Conservation (phyloP, 2,329 filamentous ascomycete genomes). For the Tolypocladium pustulatum region DNA sequence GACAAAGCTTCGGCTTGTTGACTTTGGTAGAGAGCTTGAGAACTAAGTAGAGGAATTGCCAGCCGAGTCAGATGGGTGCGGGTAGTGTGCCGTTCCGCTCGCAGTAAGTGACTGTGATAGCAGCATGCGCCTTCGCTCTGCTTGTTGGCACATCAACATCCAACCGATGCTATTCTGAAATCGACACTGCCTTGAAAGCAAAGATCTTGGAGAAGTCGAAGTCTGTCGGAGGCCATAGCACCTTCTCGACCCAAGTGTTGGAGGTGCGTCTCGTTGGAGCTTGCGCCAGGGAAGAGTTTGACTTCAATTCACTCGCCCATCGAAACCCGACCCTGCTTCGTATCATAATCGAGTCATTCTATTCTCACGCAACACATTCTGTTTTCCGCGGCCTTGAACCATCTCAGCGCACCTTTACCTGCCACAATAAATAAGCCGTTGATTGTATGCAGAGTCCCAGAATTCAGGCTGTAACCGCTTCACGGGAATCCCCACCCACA, state of each 20-base stretch:
- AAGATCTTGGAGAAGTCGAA: too few species aligned
- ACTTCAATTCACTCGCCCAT: not conserved
- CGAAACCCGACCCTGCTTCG: not conserved
- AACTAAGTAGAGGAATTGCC: slow-evolving; percentile 21
- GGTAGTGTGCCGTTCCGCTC: not conserved
- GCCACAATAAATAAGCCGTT: too few species aligned
- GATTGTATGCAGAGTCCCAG: too few species aligned
- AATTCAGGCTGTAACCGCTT: not conserved
- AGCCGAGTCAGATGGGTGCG: not conserved
- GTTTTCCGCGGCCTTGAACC: not conserved
- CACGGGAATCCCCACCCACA: not conserved
- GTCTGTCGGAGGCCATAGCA: too few species aligned
- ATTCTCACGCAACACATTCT: not conserved
- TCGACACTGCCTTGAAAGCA: too few species aligned
- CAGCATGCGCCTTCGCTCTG: too few species aligned
- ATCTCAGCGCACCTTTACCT: not conserved
- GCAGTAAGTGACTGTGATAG: too few species aligned
- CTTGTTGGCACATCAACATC: too few species aligned
- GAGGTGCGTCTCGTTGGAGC: too few species aligned
- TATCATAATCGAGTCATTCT: not conserved
- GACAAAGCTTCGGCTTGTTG: slow-evolving; percentile 45
- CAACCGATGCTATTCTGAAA: too few species aligned
- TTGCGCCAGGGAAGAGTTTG: too few species aligned
- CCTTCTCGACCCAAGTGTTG: too few species aligned
- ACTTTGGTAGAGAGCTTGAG: slow-evolving; percentile 55